Evolutionary conservation across 1,284 basidiomycete genomes (phyloP), one percentile per base, ranked within the genome.

Genomic region (Melampsora larici-populina): DNA sequence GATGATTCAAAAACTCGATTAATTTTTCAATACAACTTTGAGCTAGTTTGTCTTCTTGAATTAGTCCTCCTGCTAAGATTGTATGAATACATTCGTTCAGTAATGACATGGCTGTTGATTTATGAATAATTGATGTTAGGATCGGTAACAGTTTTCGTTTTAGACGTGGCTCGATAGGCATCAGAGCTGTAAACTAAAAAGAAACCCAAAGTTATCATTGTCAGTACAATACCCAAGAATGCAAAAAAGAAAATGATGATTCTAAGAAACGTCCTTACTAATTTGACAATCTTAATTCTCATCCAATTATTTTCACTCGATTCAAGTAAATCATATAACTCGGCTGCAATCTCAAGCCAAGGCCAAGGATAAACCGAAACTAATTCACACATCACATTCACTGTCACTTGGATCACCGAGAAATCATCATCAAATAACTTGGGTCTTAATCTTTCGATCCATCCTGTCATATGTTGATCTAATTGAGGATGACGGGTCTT

Each of bases 291-390:
- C 86, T 99, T 99, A 86, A 99, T 99, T 78, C 99, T 87, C 92
- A 98, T 96, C 97, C 97, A 99, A 83, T 99, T 99, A 84, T 99
- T 99, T 36, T 91, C 92, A 40, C 93, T 94, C 0, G 90, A 93
- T 0, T 94, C 97, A 79, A 99, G 86, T n/a, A 98, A 87, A 80
- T 92, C 91, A 84, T 99, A 99, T 67, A 99, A 86, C 81, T 94
- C 92, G 1, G 97, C 97, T 2, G 96, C 95, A 43, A 97, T 85
- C 11, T 77, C 68, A 18, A 81, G 79, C 62, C 79, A 77, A 36
- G 78, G 79, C 80, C 86, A 86, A 7, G 94, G 92, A 78, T 90
- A 89, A 55, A 67, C 51, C 74, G 92, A 88, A 3, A 93, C 92
- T 36, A 99, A 87, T 85, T 99, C 97, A 84, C 94, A 97, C 18